Percentiles rank a stretch among this genome's conserved stretches.
These are phyloP conservation scores for Monilinia aucupariae DNA, from an alignment of 2,329 filamentous ascomycete genomes.

Conservation along the genomic window DNA sequence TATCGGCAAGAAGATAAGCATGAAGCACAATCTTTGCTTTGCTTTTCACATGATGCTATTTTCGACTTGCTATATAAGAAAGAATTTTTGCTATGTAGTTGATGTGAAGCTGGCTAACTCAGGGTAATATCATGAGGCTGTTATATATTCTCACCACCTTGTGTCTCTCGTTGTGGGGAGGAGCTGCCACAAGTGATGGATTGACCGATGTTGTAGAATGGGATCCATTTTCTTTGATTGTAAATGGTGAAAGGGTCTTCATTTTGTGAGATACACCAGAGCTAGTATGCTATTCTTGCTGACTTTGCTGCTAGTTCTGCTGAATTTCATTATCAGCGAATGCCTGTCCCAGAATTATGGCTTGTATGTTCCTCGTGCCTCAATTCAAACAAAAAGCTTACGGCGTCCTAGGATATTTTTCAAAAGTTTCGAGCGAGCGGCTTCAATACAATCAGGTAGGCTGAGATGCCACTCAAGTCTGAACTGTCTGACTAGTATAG, in stretches of 20 bases:
- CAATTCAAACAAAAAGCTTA: constrained; percentile 5
- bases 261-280: constrained; percentile 36
- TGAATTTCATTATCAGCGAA: constrained; percentile 49
- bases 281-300: not conserved
- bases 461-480: not conserved
- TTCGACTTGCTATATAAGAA: not conserved
- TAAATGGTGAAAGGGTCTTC: constrained; percentile 46
- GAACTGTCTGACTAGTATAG: constrained; percentile 23
- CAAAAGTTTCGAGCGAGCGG: constrained; percentile 50
- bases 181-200: constrained; percentile 38
- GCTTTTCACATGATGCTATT: not conserved
- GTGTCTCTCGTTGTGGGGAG: constrained; percentile 27
- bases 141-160: constrained; percentile 26
- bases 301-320: constrained; percentile 25
- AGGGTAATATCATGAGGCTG: constrained; percentile 24
- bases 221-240: constrained; percentile 47
- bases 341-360: constrained; percentile 51
- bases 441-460: constrained; percentile 45
- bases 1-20: not conserved
- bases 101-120: not conserved
- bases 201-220: constrained; percentile 44
- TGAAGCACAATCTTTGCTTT: not conserved
- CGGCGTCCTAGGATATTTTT: constrained; percentile 44
- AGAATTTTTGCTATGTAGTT: not conserved
- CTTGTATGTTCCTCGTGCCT: constrained; percentile 27